These are phyloP conservation scores for Chrysanthemum seticuspe DNA, from an alignment of 129 eudicot species.

Conservation along the genomic window DNA sequence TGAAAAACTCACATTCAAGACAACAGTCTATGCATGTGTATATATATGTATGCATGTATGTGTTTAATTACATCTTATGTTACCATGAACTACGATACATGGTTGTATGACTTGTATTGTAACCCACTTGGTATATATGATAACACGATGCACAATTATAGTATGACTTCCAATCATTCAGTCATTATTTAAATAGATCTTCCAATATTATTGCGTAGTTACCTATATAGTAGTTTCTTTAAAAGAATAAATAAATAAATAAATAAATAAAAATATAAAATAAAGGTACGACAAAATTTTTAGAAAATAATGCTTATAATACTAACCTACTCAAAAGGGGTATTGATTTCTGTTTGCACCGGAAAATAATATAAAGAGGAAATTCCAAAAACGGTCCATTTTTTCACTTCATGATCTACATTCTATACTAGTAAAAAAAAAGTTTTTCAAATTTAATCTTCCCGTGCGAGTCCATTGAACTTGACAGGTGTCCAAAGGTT, in stretches of 20 bases:
- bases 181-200: conserved; percentile 18
- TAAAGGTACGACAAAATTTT: background rate
- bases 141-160: conserved; percentile 7
- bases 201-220: conserved; percentile 7
- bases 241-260: too few relatives aligned
- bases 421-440: too few relatives aligned
- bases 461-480: too few relatives aligned
- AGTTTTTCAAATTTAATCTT: too few relatives aligned
- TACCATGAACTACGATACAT: background rate
- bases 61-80: background rate
- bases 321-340: background rate
- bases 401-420: too few relatives aligned
- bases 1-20: too few relatives aligned
- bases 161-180: conserved; percentile 8
- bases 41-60: background rate
- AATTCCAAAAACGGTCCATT: too few relatives aligned
- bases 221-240: too few relatives aligned
- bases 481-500: too few relatives aligned
- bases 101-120: background rate
- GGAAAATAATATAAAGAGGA: too few relatives aligned
- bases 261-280: too few relatives aligned
- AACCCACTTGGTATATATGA: conserved; percentile 4
- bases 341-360: background rate
- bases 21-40: background rate
- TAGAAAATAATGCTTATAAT: background rate